These are phyloP conservation scores for Trichocladium antarcticum DNA, from an alignment of 495 filamentous ascomycete genomes.

Conservation along the genomic window DNA sequence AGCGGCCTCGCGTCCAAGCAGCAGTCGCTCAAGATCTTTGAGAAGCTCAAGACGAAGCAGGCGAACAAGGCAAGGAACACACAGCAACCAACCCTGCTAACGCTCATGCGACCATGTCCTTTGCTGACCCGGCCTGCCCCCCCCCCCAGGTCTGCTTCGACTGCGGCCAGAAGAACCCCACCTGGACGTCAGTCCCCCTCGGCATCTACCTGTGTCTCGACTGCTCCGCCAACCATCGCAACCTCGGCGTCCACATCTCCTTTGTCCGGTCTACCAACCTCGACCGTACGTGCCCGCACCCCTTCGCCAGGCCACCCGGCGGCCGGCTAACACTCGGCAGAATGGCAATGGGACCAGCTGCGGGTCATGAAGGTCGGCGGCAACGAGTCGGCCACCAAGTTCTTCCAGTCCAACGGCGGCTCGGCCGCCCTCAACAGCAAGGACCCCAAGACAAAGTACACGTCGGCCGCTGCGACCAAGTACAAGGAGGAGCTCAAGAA, in stretches of 20 bases:
- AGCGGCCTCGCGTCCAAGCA: slow-evolving; percentile 77
- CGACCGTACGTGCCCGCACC: slow-evolving; percentile 59
- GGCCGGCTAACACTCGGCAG: slow-evolving; percentile 37
- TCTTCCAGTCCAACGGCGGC: slow-evolving; percentile 90
- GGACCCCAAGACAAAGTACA: slow-evolving; percentile 92
- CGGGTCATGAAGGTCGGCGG: slow-evolving; percentile 97
- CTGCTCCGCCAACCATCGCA: slow-evolving; percentile 86
- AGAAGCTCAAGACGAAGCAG: slow-evolving; percentile 86
- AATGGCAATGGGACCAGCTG: slow-evolving; percentile 99
- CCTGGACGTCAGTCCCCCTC: slow-evolving; percentile 94
- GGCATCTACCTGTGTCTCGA: slow-evolving; percentile 97
- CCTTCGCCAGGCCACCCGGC: neutral
- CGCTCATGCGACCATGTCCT: neutral
- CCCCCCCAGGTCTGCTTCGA: slow-evolving; percentile 78
- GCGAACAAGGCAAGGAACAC: slow-evolving; percentile 83
- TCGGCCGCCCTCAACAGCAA: slow-evolving; percentile 89
- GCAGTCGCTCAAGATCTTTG: slow-evolving; percentile 92
- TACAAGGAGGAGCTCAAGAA: slow-evolving; percentile 93
- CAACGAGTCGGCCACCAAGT: slow-evolving; percentile 96
- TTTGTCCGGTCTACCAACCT: slow-evolving; percentile 97
- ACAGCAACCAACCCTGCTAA: no score
- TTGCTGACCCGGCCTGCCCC: slow-evolving; percentile 1
- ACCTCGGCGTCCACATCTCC: slow-evolving; percentile 88
- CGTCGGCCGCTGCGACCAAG: slow-evolving; percentile 77
- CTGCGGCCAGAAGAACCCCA: slow-evolving; percentile 91